Evolutionary conservation across 805 yeast genomes (phyloP).

Genomic region (Ogataea nakhonphanomensis): DNA sequence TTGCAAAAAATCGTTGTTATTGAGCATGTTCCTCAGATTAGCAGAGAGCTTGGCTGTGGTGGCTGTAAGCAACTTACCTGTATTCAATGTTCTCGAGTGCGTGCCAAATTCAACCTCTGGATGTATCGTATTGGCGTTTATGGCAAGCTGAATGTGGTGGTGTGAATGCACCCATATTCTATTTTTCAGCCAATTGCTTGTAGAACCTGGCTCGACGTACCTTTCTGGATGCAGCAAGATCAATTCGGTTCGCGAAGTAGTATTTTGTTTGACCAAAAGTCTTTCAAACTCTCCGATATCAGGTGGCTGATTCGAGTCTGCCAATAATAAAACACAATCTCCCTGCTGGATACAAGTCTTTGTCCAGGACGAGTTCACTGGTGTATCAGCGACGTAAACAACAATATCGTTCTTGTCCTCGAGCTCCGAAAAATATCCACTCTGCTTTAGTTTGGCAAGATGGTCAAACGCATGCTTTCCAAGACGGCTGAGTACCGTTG

Average conservation of each 20-base stretch:
- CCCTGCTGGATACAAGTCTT: constrained; percentile 91
- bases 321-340: constrained; percentile 85
- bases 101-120: constrained; percentile 19
- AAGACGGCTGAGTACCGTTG: constrained; percentile 70
- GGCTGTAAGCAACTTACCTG: constrained; percentile 16
- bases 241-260: constrained; percentile 85
- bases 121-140: constrained; percentile 11
- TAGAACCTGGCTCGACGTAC: constrained; percentile 79
- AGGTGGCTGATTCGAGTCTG: constrained; percentile 74
- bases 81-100: constrained; percentile 1
- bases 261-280: constrained; percentile 65
- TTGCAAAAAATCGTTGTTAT: constrained; percentile 29
- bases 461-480: constrained; percentile 94
- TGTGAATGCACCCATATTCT: constrained; percentile 91
- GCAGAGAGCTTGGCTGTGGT: constrained; percentile 26
- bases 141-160: constrained; percentile 78
- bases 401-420: constrained; percentile 90
- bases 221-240: constrained; percentile 81
- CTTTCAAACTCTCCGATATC: constrained; percentile 84
- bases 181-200: constrained; percentile 78
- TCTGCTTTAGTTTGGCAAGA: constrained; percentile 76
- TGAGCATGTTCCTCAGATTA: constrained; percentile 27
- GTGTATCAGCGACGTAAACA: constrained; percentile 83
- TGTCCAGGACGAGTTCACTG: constrained; percentile 84
- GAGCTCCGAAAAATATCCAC: constrained; percentile 85